phyloP scores from a whole-genome alignment of 1,139 yeast genomes.

The Entelexis paramagnoliae region DNA sequence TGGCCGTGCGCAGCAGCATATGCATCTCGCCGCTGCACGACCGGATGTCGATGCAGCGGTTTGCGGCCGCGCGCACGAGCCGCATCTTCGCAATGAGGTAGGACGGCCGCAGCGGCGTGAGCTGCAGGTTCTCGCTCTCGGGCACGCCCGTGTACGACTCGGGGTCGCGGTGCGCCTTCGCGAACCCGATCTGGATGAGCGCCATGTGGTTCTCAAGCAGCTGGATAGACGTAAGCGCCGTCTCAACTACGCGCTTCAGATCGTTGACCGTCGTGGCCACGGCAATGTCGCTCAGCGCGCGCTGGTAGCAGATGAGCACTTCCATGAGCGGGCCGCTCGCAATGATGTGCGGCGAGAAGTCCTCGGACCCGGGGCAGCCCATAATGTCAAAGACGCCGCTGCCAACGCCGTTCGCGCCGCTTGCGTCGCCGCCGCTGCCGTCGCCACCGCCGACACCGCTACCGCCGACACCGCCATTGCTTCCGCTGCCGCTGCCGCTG shows the following conservation, averaged over 20 bases:
- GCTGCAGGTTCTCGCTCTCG: slow-evolving; percentile 9
- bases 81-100: slow-evolving; percentile 12
- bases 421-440: too few species aligned
- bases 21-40: not conserved
- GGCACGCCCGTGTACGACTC: not conserved
- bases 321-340: slow-evolving; percentile 17
- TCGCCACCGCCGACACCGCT: too few species aligned
- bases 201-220: slow-evolving; percentile 6
- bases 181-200: slow-evolving; percentile 4
- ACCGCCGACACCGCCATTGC: too few species aligned
- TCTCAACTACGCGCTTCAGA: slow-evolving; percentile 5
- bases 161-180: slow-evolving; percentile 4
- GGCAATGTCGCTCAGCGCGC: slow-evolving; percentile 1
- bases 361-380: not conserved
- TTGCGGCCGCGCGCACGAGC: slow-evolving; percentile 11
- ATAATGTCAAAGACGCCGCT: not conserved
- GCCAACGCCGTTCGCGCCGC: too few species aligned
- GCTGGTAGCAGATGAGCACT: slow-evolving; percentile 1
- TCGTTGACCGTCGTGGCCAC: slow-evolving; percentile 9
- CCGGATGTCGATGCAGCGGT: slow-evolving; percentile 12
- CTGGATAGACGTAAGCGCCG: slow-evolving; percentile 7
- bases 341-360: not conserved
- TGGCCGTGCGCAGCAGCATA: slow-evolving; percentile 2
- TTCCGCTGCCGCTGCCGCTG: too few species aligned
- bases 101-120: slow-evolving; percentile 11